Evolutionary conservation across 306 rosid genomes (phyloP).

Genomic region (Erythrophleum fordii): DNA sequence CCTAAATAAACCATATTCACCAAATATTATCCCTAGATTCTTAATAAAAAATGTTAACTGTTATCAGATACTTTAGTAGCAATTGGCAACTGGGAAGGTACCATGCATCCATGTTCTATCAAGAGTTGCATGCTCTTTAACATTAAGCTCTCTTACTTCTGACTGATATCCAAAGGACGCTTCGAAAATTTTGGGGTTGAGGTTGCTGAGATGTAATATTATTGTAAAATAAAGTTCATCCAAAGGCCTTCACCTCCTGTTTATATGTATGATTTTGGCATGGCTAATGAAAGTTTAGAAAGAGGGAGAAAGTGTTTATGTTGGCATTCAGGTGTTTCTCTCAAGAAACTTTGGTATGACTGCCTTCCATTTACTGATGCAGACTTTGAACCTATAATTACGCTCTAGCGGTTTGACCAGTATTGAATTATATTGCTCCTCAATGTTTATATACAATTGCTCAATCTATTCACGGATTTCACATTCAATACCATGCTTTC

Average conservation of each 20-base stretch:
- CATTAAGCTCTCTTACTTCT: slow-evolving; percentile 37
- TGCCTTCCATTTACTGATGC: too few species aligned
- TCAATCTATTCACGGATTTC: too few species aligned
- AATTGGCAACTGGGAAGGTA: slow-evolving; percentile 30
- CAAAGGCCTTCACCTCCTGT: slow-evolving; percentile 64
- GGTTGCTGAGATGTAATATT: slow-evolving; percentile 82
- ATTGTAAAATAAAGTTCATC: slow-evolving; percentile 69
- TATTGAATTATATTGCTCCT: neutral
- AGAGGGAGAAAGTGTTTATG: neutral
- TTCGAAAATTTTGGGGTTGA: slow-evolving; percentile 57
- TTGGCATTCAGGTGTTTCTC: slow-evolving; percentile 11
- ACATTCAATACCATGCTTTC: too few species aligned
- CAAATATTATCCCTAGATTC: slow-evolving; percentile 43
- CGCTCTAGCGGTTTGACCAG: too few species aligned
- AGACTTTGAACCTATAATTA: too few species aligned
- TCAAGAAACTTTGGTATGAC: too few species aligned
- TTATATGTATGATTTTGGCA: slow-evolving; percentile 28
- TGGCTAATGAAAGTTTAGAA: slow-evolving; percentile 17
- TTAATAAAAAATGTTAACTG: slow-evolving; percentile 44
- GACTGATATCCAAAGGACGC: slow-evolving; percentile 31
- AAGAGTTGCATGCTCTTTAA: slow-evolving; percentile 24
- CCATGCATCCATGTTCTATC: slow-evolving; percentile 38
- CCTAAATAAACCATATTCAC: slow-evolving; percentile 48
- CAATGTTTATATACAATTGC: too few species aligned
- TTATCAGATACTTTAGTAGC: slow-evolving; percentile 33